Conservation (phyloP, 139 green algal species). For the Ostreobium quekettii region DNA sequence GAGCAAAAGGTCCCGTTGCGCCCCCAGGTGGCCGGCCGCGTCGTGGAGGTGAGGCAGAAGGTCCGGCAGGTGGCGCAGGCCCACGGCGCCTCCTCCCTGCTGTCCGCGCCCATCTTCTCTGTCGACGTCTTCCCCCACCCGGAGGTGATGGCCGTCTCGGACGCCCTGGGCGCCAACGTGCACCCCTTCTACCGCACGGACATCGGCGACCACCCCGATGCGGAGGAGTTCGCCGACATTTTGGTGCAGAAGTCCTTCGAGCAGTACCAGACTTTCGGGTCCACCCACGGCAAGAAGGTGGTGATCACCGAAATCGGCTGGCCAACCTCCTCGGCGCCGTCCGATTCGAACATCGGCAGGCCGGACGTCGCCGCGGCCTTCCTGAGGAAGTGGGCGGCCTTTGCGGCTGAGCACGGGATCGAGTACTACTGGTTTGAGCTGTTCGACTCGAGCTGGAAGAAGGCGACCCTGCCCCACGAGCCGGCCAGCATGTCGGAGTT, state of each 20-base stretch:
- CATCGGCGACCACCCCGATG: not conserved
- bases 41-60: slow-evolving; percentile 14
- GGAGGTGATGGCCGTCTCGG: slow-evolving; percentile 9
- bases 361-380: too few relatives aligned
- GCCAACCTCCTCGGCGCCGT: not conserved
- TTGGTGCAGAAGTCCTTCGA: not conserved
- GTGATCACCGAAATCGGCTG: slow-evolving; percentile 14
- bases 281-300: slow-evolving; percentile 8
- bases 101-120: slow-evolving; percentile 7
- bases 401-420: not conserved
- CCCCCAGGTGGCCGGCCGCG: too few relatives aligned
- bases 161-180: slow-evolving; percentile 11
- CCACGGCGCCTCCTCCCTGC: not conserved
- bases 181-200: slow-evolving; percentile 14
- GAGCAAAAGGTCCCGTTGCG: too few relatives aligned
- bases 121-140: slow-evolving; percentile 17
- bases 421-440: slow-evolving; percentile 17
- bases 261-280: not conserved
- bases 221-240: slow-evolving; percentile 1
- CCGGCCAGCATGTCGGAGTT: slow-evolving; percentile 5
- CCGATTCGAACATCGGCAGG: not conserved
- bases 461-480: not conserved
- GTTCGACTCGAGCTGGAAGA: slow-evolving; percentile 13
- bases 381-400: slow-evolving; percentile 7
- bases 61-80: not conserved